Evolutionary conservation across 805 yeast species (phyloP).

Genomic region (Wickerhamomyces bisporus): DNA sequence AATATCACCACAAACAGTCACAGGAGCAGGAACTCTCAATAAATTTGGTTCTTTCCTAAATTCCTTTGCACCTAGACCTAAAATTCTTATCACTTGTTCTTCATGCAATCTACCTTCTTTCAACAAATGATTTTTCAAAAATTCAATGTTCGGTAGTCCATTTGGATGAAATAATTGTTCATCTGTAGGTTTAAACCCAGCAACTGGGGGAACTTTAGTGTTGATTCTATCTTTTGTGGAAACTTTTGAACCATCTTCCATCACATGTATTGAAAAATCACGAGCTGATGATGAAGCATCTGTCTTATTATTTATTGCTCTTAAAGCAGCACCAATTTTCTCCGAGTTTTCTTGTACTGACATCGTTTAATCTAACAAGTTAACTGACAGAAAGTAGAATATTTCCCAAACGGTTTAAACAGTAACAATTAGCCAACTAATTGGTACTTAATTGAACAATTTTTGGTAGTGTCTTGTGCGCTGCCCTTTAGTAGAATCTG

Average conservation of each 20-base stretch:
- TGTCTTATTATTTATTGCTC: slow-evolving; percentile 48
- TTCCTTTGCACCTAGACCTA: slow-evolving; percentile 57
- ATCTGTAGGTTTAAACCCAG: slow-evolving; percentile 58
- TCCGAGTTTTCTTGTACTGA: slow-evolving; percentile 40
- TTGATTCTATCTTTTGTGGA: slow-evolving; percentile 49
- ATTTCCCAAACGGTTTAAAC: too few relatives aligned
- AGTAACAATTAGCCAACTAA: too few relatives aligned
- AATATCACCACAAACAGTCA: slow-evolving; percentile 95
- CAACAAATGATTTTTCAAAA: slow-evolving; percentile 67
- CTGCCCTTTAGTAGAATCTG: too few relatives aligned
- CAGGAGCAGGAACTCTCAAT: slow-evolving; percentile 81
- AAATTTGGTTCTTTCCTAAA: slow-evolving; percentile 73
- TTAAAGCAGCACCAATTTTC: slow-evolving; percentile 61
- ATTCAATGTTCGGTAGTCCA: slow-evolving; percentile 69
- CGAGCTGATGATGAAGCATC: slow-evolving; percentile 7
- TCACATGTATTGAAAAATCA: slow-evolving; percentile 36
- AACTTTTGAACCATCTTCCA: slow-evolving; percentile 46
- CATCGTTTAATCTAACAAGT: too few relatives aligned
- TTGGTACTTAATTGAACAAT: too few relatives aligned
- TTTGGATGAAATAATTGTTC: slow-evolving; percentile 55
- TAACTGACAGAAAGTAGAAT: too few relatives aligned
- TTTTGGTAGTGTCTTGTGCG: too few relatives aligned
- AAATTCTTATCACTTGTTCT: slow-evolving; percentile 63
- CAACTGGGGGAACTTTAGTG: slow-evolving; percentile 58
- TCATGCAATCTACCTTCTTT: slow-evolving; percentile 77